Evolutionary conservation across 2,329 filamentous ascomycete species (phyloP).

Genomic region (Oidium heveae): DNA sequence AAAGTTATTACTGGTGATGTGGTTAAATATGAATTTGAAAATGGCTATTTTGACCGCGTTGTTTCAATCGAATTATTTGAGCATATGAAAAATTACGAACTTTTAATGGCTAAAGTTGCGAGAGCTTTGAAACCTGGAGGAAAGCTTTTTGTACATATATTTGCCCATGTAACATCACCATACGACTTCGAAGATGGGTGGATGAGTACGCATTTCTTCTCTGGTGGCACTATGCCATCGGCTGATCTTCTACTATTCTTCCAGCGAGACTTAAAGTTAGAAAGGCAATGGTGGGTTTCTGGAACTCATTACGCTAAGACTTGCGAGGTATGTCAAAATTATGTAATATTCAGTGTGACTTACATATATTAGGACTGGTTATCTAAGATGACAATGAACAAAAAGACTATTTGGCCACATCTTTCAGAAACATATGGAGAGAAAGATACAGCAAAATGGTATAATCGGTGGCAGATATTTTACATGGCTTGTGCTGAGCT

Average conservation of each 20-base stretch:
- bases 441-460: constrained; percentile 34
- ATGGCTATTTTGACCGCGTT: constrained; percentile 33
- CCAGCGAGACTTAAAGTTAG: constrained; percentile 31
- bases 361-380: constrained; percentile 28
- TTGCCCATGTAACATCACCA: constrained; percentile 35
- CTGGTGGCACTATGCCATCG: constrained; percentile 45
- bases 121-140: constrained; percentile 33
- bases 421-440: constrained; percentile 39
- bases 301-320: constrained; percentile 44
- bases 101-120: constrained; percentile 36
- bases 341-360: not conserved
- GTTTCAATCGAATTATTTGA: constrained; percentile 47
- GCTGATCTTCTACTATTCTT: constrained; percentile 42
- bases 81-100: constrained; percentile 53
- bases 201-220: constrained; percentile 54
- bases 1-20: constrained; percentile 41
- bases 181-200: constrained; percentile 49
- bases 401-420: constrained; percentile 35
- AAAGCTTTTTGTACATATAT: constrained; percentile 46
- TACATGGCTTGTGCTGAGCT: constrained; percentile 47
- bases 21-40: constrained; percentile 36
- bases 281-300: constrained; percentile 46
- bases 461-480: constrained; percentile 46
- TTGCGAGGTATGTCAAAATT: constrained; percentile 27
- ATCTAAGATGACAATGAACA: constrained; percentile 29